Percentiles rank a stretch among this genome's conserved stretches.
Conservation (phyloP, 306 rosid genomes). For the Vigna trinervia region DNA sequence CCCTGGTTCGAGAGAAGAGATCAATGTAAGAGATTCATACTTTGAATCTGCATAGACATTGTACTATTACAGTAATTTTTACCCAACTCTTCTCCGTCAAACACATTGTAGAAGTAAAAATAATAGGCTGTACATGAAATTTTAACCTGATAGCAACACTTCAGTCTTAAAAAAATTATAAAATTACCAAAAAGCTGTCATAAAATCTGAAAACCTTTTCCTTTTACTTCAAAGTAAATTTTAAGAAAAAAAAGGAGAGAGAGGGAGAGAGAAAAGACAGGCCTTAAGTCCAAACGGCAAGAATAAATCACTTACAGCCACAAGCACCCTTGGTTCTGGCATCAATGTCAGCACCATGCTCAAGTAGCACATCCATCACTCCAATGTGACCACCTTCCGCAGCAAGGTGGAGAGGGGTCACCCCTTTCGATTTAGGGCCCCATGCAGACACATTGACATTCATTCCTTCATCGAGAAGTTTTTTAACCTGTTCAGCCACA, state of each 20-base stretch:
- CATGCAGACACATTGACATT: conserved; percentile 85
- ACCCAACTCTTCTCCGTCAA: neutral
- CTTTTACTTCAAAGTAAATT: neutral
- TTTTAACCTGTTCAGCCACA: conserved; percentile 68
- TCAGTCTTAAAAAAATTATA: neutral
- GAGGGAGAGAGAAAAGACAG: no score
- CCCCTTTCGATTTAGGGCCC: conserved; percentile 92
- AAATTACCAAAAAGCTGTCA: neutral
- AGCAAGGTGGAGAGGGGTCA: conserved; percentile 97
- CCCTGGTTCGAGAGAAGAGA: conserved; percentile 57
- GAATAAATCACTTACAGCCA: conserved; percentile 72
- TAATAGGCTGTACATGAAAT: neutral
- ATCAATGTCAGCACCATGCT: conserved; percentile 95
- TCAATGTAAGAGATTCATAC: conserved; percentile 10
- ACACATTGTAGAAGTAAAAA: neutral
- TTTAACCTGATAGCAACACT: neutral
- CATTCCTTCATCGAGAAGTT: conserved; percentile 84
- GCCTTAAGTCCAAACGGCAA: neutral
- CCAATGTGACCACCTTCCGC: conserved; percentile 95
- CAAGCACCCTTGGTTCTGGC: conserved; percentile 95
- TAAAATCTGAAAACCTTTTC: neutral
- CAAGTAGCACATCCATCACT: conserved; percentile 94
- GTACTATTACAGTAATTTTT: neutral
- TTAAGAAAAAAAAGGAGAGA: neutral
- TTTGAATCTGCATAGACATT: neutral